phyloP scores from a whole-genome alignment of 805 yeast genomes.

The Ogataea glucozyma region DNA sequence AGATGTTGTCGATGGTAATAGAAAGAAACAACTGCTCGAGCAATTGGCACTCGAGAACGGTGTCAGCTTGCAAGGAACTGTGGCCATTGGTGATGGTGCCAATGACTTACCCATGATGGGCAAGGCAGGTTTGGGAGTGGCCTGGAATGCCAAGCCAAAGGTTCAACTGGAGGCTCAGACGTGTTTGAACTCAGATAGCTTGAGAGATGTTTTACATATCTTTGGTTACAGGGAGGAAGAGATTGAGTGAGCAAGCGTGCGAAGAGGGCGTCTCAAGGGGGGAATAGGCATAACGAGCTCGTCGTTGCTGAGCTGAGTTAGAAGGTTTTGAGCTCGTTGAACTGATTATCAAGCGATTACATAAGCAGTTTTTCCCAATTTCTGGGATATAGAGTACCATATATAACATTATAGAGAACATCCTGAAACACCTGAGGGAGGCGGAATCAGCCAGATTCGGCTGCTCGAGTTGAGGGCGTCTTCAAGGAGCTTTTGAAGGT shows the following conservation, averaged over 20 bases:
- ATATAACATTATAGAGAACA: no score
- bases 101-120: slow-evolving; percentile 93
- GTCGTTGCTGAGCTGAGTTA: no score
- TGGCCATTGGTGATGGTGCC: slow-evolving; percentile 97
- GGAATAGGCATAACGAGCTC: no score
- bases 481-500: no score
- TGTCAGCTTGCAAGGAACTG: slow-evolving; percentile 52
- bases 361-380: no score
- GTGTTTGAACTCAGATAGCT: slow-evolving; percentile 69
- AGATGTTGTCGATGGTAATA: slow-evolving; percentile 79
- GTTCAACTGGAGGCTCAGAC: slow-evolving; percentile 86
- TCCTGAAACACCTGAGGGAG: no score
- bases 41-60: slow-evolving; percentile 58
- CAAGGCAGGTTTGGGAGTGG: slow-evolving; percentile 89
- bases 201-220: slow-evolving; percentile 76
- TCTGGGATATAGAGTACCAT: no score
- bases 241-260: slow-evolving; percentile 38
- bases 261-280: no score
- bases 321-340: no score
- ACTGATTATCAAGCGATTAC: no score
- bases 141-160: slow-evolving; percentile 96
- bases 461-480: no score
- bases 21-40: slow-evolving; percentile 71
- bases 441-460: no score
- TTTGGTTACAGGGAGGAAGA: slow-evolving; percentile 70